Evolutionary conservation across 129 eudicot genomes (phyloP).

Genomic region (Chrysanthemum seticuspe): DNA sequence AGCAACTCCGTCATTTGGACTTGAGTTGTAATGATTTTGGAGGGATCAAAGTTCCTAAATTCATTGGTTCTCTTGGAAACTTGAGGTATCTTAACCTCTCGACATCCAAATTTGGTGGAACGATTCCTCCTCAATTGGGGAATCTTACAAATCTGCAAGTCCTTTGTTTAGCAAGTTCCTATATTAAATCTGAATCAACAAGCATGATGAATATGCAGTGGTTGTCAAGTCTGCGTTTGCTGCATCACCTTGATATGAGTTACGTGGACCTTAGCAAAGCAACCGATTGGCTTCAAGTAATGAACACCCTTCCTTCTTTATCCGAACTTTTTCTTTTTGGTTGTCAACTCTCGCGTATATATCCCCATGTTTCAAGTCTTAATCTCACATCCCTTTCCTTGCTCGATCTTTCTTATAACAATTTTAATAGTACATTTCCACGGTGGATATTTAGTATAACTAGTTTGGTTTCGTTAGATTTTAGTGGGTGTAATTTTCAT

Average conservation of each 20-base stretch:
- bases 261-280: neutral
- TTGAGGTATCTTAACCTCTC: too few relatives aligned
- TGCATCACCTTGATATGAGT: conserved; percentile 26
- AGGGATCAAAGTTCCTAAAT: too few relatives aligned
- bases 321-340: neutral
- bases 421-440: conserved; percentile 6
- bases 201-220: conserved; percentile 10
- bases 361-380: conserved; percentile 8
- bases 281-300: neutral
- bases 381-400: conserved; percentile 12
- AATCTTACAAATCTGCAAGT: neutral
- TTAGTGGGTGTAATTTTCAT: neutral
- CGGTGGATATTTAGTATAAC: conserved; percentile 29
- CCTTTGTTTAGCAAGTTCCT: neutral
- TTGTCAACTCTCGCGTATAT: neutral
- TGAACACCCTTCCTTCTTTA: conserved; percentile 20
- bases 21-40: too few relatives aligned
- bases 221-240: conserved; percentile 24
- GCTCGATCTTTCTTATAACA: conserved; percentile 30
- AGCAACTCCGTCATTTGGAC: too few relatives aligned
- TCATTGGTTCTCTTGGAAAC: too few relatives aligned
- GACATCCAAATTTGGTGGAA: too few relatives aligned
- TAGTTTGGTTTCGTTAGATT: conserved; percentile 7
- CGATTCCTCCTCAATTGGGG: too few relatives aligned
- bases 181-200: too few relatives aligned